phyloP scores from a whole-genome alignment of 73 alveolate genomes.

The Uronychia setigera region DNA sequence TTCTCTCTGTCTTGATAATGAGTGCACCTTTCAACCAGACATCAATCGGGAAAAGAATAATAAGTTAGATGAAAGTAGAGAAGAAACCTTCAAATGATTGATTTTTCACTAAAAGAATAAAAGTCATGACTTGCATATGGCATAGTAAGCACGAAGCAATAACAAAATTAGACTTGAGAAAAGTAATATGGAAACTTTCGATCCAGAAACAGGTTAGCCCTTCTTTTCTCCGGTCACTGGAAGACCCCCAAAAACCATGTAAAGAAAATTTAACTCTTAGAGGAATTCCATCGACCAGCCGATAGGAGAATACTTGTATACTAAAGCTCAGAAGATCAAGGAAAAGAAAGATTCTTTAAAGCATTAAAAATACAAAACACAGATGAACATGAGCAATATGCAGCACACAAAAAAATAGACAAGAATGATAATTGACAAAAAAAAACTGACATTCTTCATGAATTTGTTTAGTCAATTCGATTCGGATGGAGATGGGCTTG shows the following conservation, averaged over 20 bases:
- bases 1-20: conserved; percentile 50
- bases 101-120: background rate
- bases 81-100: background rate
- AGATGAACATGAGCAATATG: background rate
- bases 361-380: background rate
- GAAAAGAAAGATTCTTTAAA: background rate
- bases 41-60: conserved; percentile 3
- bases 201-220: conserved; percentile 56
- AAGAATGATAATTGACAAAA: background rate
- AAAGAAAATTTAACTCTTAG: background rate
- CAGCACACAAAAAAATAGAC: conserved; percentile 5
- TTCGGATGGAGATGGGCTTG: conserved; percentile 24
- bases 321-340: background rate
- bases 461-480: conserved; percentile 12
- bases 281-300: background rate
- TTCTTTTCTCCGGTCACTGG: conserved; percentile 57
- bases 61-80: background rate
- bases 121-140: background rate
- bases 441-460: background rate
- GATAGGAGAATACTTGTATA: conserved; percentile 5
- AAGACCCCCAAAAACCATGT: conserved; percentile 27
- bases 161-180: background rate
- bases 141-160: background rate
- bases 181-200: conserved; percentile 15
- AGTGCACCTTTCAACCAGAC: conserved; percentile 68